Percentiles rank a stretch among this genome's conserved stretches.
These are phyloP conservation scores for Primulina huaijiensis DNA, from an alignment of 257 asterid species.

Conservation along the genomic window DNA sequence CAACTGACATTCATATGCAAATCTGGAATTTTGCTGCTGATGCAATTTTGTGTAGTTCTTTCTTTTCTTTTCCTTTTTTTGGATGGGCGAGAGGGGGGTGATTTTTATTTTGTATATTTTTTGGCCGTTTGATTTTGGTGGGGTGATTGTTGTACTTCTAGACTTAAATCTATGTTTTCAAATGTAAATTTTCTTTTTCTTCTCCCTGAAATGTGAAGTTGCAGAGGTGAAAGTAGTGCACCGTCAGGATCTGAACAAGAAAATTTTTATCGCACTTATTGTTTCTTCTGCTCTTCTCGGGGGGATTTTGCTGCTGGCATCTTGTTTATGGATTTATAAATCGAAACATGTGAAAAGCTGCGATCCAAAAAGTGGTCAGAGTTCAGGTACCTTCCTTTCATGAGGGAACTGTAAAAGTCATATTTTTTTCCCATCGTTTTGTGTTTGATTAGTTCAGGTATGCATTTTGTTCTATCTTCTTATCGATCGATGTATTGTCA, in stretches of 20 bases:
- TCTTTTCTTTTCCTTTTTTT: too few species aligned
- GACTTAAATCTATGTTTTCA: not conserved
- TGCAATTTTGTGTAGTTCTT: not conserved
- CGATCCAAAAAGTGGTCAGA: constrained; percentile 27
- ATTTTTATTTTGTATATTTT: not conserved
- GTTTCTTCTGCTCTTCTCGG: constrained; percentile 58
- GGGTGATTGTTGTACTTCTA: not conserved
- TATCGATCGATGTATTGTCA: not conserved
- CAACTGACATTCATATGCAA: not conserved
- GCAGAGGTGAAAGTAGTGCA: constrained; percentile 45
- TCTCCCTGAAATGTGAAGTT: constrained; percentile 26
- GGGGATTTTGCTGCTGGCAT: constrained; percentile 41
- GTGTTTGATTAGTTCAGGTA: not conserved
- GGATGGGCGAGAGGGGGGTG: not conserved
- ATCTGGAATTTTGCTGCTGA: not conserved
- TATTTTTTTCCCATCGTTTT: not conserved
- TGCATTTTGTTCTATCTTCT: not conserved
- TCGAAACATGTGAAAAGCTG: constrained; percentile 40
- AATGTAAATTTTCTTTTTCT: constrained; percentile 7
- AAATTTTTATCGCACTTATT: constrained; percentile 54
- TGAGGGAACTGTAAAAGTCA: not conserved
- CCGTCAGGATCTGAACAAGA: constrained; percentile 60
- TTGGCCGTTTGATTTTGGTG: not conserved
- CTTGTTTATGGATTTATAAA: constrained; percentile 48
- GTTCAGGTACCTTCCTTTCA: constrained; percentile 37